Base-by-base conservation (phyloP, 164 flowering plant genomes). In the Vitis rotundifolia region DNA sequence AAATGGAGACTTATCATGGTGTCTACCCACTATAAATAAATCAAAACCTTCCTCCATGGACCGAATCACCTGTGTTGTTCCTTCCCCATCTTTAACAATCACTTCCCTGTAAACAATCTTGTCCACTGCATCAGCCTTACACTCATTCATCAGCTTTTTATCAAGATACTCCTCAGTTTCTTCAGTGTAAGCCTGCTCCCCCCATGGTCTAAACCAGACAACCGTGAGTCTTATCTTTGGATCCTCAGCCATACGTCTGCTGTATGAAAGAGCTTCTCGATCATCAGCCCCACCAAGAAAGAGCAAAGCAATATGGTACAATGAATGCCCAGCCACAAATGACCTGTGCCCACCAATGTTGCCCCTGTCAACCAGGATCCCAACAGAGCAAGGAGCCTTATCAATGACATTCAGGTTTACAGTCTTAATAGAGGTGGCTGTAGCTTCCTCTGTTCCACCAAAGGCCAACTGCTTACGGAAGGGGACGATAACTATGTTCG, bases 11-110 rank as follows among this genome's bases (percentile, higher is more conserved):
- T 76, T 37, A 11, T 62, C 73, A 37, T 78, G 83, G 16, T 69
- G 59, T 14, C 72, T 67, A 1, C 88, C 88, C 53, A 81, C 79
- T 8, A 85, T 52, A 2, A 83, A 64, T 12, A 85, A 66, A 67
- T 85, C 79, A 54, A 51, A 72, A 1, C 15, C 22, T 0, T 54
- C 61, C 48, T 73, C 75, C 76, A 79, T 61, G 0, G 73, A 52
- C 1, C 69, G 28, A 1, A 85, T 22, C 8, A 69, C 64, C 6
- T 28, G 5, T 0, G 75, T 68, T 0, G 74, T 72, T 9, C 60
- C 78, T 37, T n/a, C 28, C 1, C 75, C 71, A 16, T 78, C 78
- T 1, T 11, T 54, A 8, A 74, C 77, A 18, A 49, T 73, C 67
- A 22, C 26, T 61, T 80, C 83, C 15, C 16, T 29, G 66, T 66